Conservation (phyloP, 768 basidiomycete species). For the Lactarius evosmus region DNA sequence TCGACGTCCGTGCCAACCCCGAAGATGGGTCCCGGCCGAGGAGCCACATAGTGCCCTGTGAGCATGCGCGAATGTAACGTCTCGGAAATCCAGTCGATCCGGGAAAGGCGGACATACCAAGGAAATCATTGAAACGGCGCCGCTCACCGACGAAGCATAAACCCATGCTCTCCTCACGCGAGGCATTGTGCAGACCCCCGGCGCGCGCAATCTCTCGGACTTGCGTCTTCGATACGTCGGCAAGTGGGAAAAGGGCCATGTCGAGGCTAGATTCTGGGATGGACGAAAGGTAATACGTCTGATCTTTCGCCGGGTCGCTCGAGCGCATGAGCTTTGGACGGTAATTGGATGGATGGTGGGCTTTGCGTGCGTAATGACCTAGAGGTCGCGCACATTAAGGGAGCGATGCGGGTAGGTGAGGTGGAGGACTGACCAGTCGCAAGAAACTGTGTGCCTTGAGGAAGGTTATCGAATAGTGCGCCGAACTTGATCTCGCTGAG, state of each 20-base stretch:
- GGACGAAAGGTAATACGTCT: constrained; percentile 86
- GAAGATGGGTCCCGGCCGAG: constrained; percentile 67
- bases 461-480: constrained; percentile 67
- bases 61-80: not conserved
- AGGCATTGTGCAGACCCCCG: constrained; percentile 65
- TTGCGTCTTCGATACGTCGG: constrained; percentile 57
- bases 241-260: constrained; percentile 79
- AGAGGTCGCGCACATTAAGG: not conserved
- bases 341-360: constrained; percentile 28
- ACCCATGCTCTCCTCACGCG: constrained; percentile 85
- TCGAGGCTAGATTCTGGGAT: constrained; percentile 63
- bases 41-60: constrained; percentile 71
- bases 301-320: constrained; percentile 71
- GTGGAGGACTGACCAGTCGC: constrained; percentile 63
- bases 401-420: not conserved
- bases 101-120: constrained; percentile 46
- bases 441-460: constrained; percentile 53
- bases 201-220: constrained; percentile 69
- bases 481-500: constrained; percentile 89
- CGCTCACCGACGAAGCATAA: constrained; percentile 92
- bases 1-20: constrained; percentile 51
- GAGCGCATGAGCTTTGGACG: constrained; percentile 42
- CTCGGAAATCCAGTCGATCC: not conserved
- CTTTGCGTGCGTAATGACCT: constrained; percentile 90
- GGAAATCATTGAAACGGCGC: constrained; percentile 64